Evolutionary conservation across 1,139 yeast species (phyloP), one percentile per base, ranked within the genome.

Genomic region (Protomyces inouyei): DNA sequence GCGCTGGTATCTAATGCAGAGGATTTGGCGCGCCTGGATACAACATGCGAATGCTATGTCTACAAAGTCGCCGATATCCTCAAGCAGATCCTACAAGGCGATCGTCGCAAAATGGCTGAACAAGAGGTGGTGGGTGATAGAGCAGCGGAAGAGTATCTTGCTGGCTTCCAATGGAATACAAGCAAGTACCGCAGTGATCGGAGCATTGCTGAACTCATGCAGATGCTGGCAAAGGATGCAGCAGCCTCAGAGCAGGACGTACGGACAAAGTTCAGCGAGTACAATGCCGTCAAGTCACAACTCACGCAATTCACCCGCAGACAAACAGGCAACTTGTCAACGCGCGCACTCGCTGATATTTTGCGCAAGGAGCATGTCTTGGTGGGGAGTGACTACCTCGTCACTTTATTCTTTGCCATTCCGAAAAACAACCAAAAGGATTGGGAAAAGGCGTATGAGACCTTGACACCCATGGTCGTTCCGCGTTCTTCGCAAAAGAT

Each of bases 251-350:
- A 93, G 73, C 79, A 82, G 57, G 98, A 93, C 74, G 88, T 93
- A 60, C 83, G 90, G 73, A 77, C 83, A 14, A 79, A 88, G 28
- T 87, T 82, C 74, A 83, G 86, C 71, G 80, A 79, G 68, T 93
- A 90, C 76, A 88, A 85, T 71, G 81, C 84, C 56, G 97, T 98
- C 59, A 89, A 87, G 76, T 83, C 95, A 54, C 88, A 86, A 72
- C 81, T 91, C 69, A 82, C 85, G 59, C 91, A 96, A 12, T 95
- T 96, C 38, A 96, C 93, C 76, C 83, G 97, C 72, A 91, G 91
- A 76, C 89, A 87, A 74, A 88, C 87, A 59, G 99, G 99, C 66
- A 97, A 95, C 75, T 81, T 93, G 70, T 86, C 97, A 9, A 93
- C 92, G 67, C 86, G 89, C 74, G 88, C 97, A 3, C 80, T 93